These are phyloP conservation scores for Tylopilus vinaceipallidus DNA, from an alignment of 768 basidiomycete species.

Conservation along the genomic window DNA sequence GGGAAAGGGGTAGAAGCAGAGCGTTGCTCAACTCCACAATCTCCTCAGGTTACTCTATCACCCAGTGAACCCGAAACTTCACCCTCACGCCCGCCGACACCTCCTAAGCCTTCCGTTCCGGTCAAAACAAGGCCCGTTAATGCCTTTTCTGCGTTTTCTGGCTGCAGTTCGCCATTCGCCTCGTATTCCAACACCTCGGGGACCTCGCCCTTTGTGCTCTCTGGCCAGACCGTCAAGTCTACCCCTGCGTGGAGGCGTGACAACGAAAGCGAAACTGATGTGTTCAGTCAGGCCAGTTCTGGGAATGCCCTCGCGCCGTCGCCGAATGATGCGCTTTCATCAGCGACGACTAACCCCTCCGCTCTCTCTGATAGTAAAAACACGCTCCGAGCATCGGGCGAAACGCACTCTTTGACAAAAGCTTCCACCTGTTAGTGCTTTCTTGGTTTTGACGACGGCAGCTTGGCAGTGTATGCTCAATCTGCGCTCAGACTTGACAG, in stretches of 20 bases:
- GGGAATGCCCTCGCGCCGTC: slow-evolving; percentile 17
- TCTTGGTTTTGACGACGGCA: not conserved
- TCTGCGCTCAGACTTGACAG: slow-evolving; percentile 39
- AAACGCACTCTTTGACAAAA: slow-evolving; percentile 5
- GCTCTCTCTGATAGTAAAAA: not conserved
- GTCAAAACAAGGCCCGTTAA: slow-evolving; percentile 12
- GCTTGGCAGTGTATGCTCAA: slow-evolving; percentile 3
- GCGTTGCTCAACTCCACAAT: slow-evolving; percentile 13
- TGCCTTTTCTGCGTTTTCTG: slow-evolving; percentile 41
- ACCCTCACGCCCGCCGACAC: slow-evolving; percentile 10
- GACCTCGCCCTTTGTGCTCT: slow-evolving; percentile 23
- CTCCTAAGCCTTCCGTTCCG: slow-evolving; percentile 11
- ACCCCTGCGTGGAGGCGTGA: slow-evolving; percentile 28
- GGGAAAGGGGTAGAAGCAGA: slow-evolving; percentile 11
- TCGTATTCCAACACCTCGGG: slow-evolving; percentile 28
- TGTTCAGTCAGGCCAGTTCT: slow-evolving; percentile 5
- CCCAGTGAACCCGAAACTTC: slow-evolving; percentile 11
- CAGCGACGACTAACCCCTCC: not conserved
- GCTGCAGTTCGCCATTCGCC: slow-evolving; percentile 35
- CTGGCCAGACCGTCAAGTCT: slow-evolving; percentile 11
- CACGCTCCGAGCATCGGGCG: not conserved
- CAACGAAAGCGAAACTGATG: slow-evolving; percentile 7
- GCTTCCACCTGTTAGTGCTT: slow-evolving; percentile 17
- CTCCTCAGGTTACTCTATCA: not conserved
- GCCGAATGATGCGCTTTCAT: slow-evolving; percentile 15